A percentile compares a stretch with the other conserved stretches of the same genome.
Evolutionary conservation across 2,329 filamentous ascomycete species (phyloP).

Genomic region (Leptographium radiaticola): DNA sequence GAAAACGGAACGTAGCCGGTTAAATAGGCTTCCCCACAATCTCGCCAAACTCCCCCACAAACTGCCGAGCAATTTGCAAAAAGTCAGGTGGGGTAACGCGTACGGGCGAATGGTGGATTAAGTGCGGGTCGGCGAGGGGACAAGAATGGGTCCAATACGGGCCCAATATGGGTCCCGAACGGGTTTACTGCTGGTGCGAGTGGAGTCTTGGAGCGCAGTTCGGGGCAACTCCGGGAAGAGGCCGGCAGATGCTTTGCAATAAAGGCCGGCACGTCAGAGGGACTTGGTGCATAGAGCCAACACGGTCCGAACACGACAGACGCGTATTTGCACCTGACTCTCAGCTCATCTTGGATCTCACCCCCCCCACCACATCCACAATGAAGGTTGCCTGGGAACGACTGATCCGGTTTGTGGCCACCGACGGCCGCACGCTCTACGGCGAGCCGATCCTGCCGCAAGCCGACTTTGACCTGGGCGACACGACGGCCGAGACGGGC

Average conservation of each 20-base stretch:
- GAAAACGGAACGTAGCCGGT: background rate
- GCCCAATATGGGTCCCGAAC: background rate
- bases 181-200: too few species aligned
- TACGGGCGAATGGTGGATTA: too few species aligned
- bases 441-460: constrained; percentile 37
- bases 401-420: constrained; percentile 40
- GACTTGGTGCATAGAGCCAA: too few species aligned
- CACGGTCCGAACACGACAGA: too few species aligned
- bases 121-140: too few species aligned
- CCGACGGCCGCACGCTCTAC: constrained; percentile 33
- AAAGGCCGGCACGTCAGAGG: background rate
- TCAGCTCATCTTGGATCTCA: background rate
- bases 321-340: too few species aligned
- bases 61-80: background rate
- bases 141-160: background rate
- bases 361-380: background rate
- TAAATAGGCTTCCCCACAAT: background rate
- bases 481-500: constrained; percentile 29
- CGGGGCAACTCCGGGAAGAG: background rate
- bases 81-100: background rate
- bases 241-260: background rate
- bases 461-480: constrained; percentile 33
- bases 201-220: too few species aligned
- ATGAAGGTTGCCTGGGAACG: constrained; percentile 32
- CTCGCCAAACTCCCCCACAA: background rate